Evolutionary conservation across 345 rosid genomes (phyloP), one percentile per base, ranked within the genome.

Genomic region (Excoecaria cochinchinensis): DNA sequence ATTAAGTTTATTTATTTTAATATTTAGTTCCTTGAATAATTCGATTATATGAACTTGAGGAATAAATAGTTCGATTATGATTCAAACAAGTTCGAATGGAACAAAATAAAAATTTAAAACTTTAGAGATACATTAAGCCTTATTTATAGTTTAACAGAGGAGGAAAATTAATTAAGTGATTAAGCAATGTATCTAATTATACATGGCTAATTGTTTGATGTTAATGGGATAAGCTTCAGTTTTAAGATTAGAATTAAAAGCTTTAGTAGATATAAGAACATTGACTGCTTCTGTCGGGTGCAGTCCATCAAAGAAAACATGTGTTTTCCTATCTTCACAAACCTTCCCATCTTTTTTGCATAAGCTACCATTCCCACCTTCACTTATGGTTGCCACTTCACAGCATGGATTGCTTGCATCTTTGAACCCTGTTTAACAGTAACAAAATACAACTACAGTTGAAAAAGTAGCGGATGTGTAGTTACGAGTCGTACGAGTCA

Each of bases 201-300:
- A 42, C 40, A 7, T 12, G 48, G 80, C 77, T 13, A 88, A 76
- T 69, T 79, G 81, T 16, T 65, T 50, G 70, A 90, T 58, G 73
- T 86, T 89, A 47, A 80, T 79, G 63, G 93, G 91, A 70, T 85
- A 88, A 36, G 79, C 91, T 73, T 85, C 85, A 31, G 76, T 21
- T 50, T 7, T 6, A 17, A 22, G 73, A 15, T 16, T 7, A 47
- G 93, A 86, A 61, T 61, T 25, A 67, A 84, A 90, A 16, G 89
- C 89, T 84, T 80, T 88, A 42, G 67, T 65, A 21, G 87, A 87
- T 47, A 90, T 75, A 0, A 76, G 51, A 44, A 76, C 31, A 73
- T 85, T 90, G 39, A 85, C 91, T 1, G 90, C 88, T 72, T 86
- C 90, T n/a, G 91, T 86, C 36, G 94, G 91, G 67, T 90, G 94